phyloP scores from a whole-genome alignment of 768 basidiomycete species.

The Gautieria morchelliformis region DNA sequence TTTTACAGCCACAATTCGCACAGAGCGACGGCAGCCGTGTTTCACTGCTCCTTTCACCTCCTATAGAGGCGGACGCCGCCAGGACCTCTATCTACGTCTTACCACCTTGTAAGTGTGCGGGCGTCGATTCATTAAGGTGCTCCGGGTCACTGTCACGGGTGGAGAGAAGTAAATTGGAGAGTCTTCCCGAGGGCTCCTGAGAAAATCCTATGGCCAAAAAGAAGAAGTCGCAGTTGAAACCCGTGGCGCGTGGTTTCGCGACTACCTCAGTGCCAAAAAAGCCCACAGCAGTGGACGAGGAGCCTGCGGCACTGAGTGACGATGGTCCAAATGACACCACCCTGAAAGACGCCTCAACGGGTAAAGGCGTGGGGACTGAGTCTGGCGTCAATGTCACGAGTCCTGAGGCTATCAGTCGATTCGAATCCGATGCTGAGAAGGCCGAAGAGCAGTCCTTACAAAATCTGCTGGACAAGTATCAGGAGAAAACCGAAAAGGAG shows the following conservation, averaged over 20 bases:
- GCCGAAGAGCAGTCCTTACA: constrained; percentile 11
- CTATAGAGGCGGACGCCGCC: background rate
- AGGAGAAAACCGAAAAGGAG: constrained; percentile 86
- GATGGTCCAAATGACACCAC: constrained; percentile 8
- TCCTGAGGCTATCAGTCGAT: constrained; percentile 18
- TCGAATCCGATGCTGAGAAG: constrained; percentile 24
- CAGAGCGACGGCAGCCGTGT: background rate
- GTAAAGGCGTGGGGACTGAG: constrained; percentile 1
- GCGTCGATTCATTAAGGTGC: background rate
- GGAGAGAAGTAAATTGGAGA: background rate
- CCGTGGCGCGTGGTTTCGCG: constrained; percentile 56
- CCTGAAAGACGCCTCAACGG: background rate
- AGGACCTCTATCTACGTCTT: background rate
- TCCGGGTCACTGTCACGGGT: background rate
- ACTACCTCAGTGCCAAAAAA: constrained; percentile 83
- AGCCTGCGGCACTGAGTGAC: constrained; percentile 19
- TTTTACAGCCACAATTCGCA: background rate
- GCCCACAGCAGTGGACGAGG: constrained; percentile 9
- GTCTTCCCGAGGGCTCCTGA: background rate
- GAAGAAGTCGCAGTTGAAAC: constrained; percentile 75
- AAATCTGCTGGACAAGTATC: constrained; percentile 53
- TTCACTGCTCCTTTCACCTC: background rate
- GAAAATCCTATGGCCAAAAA: constrained; percentile 58
- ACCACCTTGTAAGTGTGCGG: background rate
- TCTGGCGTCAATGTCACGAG: background rate